Conservation (phyloP, 176 grass and related monocot species). For the Thinopyrum elongatum region DNA sequence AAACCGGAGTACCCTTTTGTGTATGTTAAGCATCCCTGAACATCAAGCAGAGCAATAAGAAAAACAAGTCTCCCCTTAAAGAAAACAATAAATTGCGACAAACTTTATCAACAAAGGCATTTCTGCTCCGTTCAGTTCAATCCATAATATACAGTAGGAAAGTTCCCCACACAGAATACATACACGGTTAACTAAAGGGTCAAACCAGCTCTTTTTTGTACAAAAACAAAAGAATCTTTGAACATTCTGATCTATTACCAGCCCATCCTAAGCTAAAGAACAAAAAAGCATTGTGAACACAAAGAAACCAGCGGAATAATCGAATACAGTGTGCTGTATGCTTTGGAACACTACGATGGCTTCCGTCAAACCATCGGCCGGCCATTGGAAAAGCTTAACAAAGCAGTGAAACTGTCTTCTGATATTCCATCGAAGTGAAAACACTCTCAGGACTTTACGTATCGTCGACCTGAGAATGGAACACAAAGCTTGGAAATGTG, state of each 20-base stretch:
- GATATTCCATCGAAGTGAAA: neutral
- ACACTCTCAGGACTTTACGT: conserved; percentile 16
- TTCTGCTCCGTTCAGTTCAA: neutral
- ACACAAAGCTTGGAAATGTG: conserved; percentile 70
- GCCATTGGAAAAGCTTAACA: conserved; percentile 3
- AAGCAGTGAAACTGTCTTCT: conserved; percentile 21
- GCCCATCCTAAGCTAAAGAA: neutral
- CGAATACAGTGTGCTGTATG: neutral
- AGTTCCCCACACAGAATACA: neutral
- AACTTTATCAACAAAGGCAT: neutral
- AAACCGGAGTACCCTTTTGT: neutral
- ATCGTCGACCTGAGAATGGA: conserved; percentile 65
- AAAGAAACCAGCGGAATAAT: neutral
- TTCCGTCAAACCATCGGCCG: neutral
- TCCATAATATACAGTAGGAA: conserved; percentile 19
- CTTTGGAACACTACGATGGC: neutral
- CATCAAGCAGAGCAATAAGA: neutral
- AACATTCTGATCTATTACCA: neutral
- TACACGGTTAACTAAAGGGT: neutral
- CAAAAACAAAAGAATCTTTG: neutral
- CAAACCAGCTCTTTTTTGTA: conserved; percentile 29
- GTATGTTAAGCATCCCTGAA: neutral
- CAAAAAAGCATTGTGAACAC: conserved; percentile 20
- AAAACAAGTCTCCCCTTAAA: neutral
- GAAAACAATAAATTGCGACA: neutral